Evolutionary conservation across 2,329 filamentous ascomycete species (phyloP).

Genomic region (Alternaria viburni): DNA sequence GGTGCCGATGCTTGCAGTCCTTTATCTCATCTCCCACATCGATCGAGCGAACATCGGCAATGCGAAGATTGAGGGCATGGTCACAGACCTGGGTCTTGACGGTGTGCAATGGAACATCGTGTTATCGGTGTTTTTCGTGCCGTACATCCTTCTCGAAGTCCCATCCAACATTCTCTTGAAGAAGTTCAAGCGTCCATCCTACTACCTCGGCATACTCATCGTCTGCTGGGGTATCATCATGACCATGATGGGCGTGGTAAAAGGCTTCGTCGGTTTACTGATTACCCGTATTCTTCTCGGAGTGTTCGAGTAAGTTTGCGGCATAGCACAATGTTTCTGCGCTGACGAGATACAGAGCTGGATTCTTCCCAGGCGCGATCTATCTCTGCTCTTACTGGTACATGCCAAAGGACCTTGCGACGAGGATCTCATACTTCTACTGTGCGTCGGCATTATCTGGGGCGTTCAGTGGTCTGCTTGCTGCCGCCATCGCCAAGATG

Average conservation of each 20-base stretch:
- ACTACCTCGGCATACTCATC: constrained; percentile 41
- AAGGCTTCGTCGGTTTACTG: constrained; percentile 27
- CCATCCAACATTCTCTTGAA: constrained; percentile 53
- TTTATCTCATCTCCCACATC: constrained; percentile 55
- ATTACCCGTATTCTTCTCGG: constrained; percentile 29
- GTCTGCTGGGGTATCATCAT: constrained; percentile 34
- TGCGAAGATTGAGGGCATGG: constrained; percentile 68
- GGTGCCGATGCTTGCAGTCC: constrained; percentile 49
- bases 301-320: constrained; percentile 24
- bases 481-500: constrained; percentile 47
- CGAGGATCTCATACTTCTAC: constrained; percentile 46
- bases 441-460: constrained; percentile 48
- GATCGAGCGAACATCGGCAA: constrained; percentile 70
- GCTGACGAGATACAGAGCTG: constrained; percentile 14
- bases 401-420: constrained; percentile 43
- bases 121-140: constrained; percentile 65
- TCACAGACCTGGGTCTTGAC: constrained; percentile 61
- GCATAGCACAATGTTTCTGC: no score
- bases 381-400: constrained; percentile 46
- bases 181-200: constrained; percentile 33
- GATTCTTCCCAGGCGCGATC: constrained; percentile 45
- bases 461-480: constrained; percentile 52
- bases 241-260: constrained; percentile 33
- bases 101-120: constrained; percentile 54
- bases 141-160: constrained; percentile 45